Base-by-base conservation (phyloP, 805 yeast species). In the Wickerhamiella spandovensis region DNA sequence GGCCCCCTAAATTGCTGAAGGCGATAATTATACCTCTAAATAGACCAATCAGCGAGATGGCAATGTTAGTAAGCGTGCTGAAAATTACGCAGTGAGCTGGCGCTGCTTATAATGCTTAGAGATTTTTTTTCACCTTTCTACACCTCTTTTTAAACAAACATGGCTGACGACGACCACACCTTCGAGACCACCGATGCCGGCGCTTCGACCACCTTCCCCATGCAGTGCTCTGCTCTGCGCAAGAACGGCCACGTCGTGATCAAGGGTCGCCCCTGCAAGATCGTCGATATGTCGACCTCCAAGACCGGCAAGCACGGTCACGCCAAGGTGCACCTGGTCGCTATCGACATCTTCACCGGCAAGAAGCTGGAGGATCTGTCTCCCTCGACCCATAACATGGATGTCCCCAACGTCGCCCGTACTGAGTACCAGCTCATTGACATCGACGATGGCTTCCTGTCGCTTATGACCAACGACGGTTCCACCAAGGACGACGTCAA, bases 271-370 rank as follows among this genome's bases (percentile, higher is more conserved):
- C 98, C 98, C 72, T 92, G 97, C 82, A 92, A 92, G 83, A 92
- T 92, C 74, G 95, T 92, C 67, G 98, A 92, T 74, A 92, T 92
- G 98, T 92, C 98, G 58, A 92, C 98, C 70, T 92, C 98, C 69
- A 92, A 92, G 84, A 92, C 98, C 66, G 98, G 98, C 78, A 92
- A 92, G 97, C 98, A 92, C 84, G 98, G 98, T 79, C 98, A 92
- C 92, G 98, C 98, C 73, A 92, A 92, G 82, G 98, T 92, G 74
- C 97, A 92, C 77, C 81, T 92, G 77, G 97, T 92, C 63, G 97
- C 97, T 71, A 82, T 85, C 66, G 98, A 92, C 74, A 90, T 92
- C 73, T 92, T 92, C 90, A 92, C 98, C 67, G 84, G 86, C 74
- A 92, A 92, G 89, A 92, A 92, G 81, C 82, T 89, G 74, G 98